Conservation (phyloP, 192 early-diverging fungal species). For the Thoreauomyces humboldtii region DNA sequence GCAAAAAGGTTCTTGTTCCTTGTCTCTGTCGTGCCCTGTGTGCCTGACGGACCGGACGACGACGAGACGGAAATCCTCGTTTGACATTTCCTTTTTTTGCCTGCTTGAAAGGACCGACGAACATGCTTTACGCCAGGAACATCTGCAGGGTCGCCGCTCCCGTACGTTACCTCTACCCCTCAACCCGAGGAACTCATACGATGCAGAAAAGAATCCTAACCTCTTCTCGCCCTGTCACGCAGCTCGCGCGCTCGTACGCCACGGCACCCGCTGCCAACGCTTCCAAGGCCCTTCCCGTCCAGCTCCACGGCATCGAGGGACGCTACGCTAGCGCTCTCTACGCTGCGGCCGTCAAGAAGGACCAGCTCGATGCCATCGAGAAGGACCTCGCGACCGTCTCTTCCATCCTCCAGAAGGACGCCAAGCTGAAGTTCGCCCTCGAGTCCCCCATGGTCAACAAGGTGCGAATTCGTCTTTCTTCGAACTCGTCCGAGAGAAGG, state of each 20-base stretch:
- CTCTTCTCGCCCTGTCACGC: neutral
- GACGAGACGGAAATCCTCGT: too few relatives aligned
- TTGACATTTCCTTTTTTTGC: too few relatives aligned
- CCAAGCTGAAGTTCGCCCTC: conserved; percentile 67
- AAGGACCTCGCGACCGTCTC: conserved; percentile 73
- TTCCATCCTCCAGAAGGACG: conserved; percentile 68
- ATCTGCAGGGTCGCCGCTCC: neutral
- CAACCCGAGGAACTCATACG: too few relatives aligned
- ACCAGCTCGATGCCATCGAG: conserved; percentile 78
- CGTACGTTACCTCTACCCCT: too few relatives aligned
- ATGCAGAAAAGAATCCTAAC: neutral
- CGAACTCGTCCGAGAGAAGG: too few relatives aligned
- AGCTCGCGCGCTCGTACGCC: conserved; percentile 22
- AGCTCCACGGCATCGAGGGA: conserved; percentile 92
- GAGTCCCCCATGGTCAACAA: conserved; percentile 86
- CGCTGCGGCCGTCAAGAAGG: conserved; percentile 84
- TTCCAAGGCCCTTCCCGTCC: conserved; percentile 40
- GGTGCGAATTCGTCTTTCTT: too few relatives aligned
- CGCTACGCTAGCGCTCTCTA: conserved; percentile 97
- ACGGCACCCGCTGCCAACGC: conserved; percentile 8
- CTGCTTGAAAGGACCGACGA: neutral
- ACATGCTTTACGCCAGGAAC: neutral
- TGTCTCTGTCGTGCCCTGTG: neutral
- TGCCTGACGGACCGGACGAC: too few relatives aligned
- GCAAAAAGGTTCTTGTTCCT: neutral